These are phyloP conservation scores for Macrotyloma uniflorum DNA, from an alignment of 306 rosid species.

Conservation along the genomic window DNA sequence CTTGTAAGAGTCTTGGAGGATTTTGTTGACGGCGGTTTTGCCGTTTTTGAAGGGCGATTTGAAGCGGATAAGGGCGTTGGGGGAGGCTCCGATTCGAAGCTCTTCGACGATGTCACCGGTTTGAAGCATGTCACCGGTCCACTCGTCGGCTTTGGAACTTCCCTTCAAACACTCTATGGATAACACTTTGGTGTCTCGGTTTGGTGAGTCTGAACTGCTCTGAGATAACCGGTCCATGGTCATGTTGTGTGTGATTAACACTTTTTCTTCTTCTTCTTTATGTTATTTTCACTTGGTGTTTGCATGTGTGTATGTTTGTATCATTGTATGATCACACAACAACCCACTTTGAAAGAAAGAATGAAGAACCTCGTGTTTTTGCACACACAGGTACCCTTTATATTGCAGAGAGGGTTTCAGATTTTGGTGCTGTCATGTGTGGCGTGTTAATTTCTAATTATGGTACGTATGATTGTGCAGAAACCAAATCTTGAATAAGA, in stretches of 20 bases:
- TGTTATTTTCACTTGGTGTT: too few relatives aligned
- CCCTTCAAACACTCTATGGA: slow-evolving; percentile 85
- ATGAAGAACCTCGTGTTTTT: background rate
- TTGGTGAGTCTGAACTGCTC: slow-evolving; percentile 64
- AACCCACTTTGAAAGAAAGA: background rate
- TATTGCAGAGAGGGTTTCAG: background rate
- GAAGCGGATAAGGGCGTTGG: slow-evolving; percentile 41
- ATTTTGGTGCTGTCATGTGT: too few relatives aligned
- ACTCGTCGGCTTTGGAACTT: slow-evolving; percentile 74
- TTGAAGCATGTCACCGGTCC: slow-evolving; percentile 85
- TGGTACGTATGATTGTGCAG: background rate
- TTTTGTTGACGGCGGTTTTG: slow-evolving; percentile 68
- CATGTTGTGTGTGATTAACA: slow-evolving; percentile 37
- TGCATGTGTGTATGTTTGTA: too few relatives aligned
- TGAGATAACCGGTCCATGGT: slow-evolving; percentile 75
- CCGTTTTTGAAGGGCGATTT: slow-evolving; percentile 82
- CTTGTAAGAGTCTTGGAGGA: slow-evolving; percentile 70
- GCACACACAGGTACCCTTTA: background rate
- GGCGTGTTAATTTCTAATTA: too few relatives aligned
- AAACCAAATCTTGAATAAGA: background rate
- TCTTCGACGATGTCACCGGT: slow-evolving; percentile 92
- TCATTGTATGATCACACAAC: background rate
- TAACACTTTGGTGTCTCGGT: slow-evolving; percentile 53
- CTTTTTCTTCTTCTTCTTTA: background rate
- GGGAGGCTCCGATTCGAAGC: slow-evolving; percentile 63